Conservation (phyloP, 768 basidiomycete genomes). For the Pleurotus salmoneostramineus region DNA sequence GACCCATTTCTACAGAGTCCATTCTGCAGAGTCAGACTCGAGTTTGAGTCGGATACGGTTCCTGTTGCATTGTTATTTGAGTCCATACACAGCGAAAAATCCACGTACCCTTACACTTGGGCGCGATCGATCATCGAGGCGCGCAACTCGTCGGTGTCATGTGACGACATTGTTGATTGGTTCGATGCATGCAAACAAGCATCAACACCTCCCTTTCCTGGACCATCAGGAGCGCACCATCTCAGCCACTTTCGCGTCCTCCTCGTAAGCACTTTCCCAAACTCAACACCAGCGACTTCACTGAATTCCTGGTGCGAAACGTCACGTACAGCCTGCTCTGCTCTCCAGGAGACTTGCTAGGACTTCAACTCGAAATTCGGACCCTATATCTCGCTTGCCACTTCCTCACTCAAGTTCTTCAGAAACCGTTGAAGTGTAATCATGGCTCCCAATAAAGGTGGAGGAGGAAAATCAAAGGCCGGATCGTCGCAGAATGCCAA, state of each 20-base stretch:
- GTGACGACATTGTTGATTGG: not conserved
- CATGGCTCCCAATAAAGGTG: constrained; percentile 48
- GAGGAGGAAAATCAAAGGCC: constrained; percentile 60
- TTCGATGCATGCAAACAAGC: not conserved
- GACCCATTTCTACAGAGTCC: too few relatives aligned
- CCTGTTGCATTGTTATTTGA: too few relatives aligned
- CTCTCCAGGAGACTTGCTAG: not conserved
- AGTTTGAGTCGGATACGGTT: too few relatives aligned
- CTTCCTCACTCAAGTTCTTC: too few relatives aligned
- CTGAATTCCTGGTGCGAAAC: not conserved
- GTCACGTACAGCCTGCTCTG: not conserved
- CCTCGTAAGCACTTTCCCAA: not conserved
- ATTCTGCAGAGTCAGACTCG: too few relatives aligned
- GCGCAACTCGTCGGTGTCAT: not conserved
- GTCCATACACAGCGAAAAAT: too few relatives aligned
- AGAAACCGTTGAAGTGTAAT: too few relatives aligned
- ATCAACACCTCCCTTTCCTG: constrained; percentile 7
- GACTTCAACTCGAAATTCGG: not conserved
- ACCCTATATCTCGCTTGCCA: not conserved
- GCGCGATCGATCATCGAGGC: too few relatives aligned
- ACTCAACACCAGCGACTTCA: not conserved
- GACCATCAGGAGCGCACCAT: constrained; percentile 8
- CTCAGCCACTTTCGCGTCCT: constrained; percentile 11
- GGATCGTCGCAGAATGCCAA: constrained; percentile 42
- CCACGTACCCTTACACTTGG: too few relatives aligned